Percentiles rank a stretch among this genome's conserved stretches.
Evolutionary conservation across 768 basidiomycete genomes (phyloP).

Genomic region (Kwoniella sp.): DNA sequence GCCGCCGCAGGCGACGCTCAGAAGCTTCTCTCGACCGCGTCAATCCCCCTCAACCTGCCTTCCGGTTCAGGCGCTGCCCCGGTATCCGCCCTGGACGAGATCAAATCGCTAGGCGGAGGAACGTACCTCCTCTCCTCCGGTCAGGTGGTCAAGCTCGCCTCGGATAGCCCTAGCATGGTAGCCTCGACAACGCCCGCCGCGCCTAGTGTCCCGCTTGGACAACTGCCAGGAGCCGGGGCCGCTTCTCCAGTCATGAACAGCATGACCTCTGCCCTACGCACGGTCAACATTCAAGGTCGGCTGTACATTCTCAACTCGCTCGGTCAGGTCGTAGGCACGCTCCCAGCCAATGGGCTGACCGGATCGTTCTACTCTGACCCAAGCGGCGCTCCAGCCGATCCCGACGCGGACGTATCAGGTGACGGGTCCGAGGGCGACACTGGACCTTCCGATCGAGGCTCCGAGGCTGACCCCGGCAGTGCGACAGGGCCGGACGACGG

Average conservation of each 20-base stretch:
- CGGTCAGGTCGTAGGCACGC: conserved; percentile 10
- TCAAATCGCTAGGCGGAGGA: conserved; percentile 5
- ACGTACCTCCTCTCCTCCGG: conserved; percentile 13
- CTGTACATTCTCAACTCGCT: conserved; percentile 17
- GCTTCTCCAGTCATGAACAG: neutral
- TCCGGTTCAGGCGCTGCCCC: neutral
- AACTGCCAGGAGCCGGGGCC: neutral
- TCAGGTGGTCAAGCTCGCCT: conserved; percentile 5
- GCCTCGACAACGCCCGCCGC: neutral
- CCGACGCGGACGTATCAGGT: no score
- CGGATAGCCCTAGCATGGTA: neutral
- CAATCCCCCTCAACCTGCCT: no score
- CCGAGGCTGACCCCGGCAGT: no score
- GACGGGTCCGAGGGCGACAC: no score
- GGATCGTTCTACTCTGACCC: neutral
- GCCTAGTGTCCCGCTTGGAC: no score
- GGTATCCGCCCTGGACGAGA: neutral
- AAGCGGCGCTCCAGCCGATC: neutral
- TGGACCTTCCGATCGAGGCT: no score
- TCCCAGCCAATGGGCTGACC: neutral
- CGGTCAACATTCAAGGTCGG: conserved; percentile 2
- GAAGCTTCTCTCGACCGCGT: no score
- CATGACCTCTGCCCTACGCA: neutral
- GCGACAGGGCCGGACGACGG: neutral
- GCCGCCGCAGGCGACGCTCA: neutral